These are phyloP conservation scores for Oryza meridionalis DNA, from an alignment of 176 grass and related monocot species.

Conservation along the genomic window DNA sequence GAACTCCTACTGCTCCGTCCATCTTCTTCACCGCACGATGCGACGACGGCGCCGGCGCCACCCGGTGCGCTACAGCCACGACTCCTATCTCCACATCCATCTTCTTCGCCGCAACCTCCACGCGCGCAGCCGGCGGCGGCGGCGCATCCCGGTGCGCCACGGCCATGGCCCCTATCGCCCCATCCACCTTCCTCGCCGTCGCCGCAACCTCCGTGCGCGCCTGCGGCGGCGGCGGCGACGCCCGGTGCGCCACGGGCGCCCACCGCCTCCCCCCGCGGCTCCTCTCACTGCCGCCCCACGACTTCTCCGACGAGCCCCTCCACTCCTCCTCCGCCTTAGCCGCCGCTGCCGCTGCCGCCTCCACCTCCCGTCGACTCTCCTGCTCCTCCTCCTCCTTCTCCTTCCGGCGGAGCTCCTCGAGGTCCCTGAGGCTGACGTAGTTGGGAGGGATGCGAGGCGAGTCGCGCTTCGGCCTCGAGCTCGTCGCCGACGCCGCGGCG, in stretches of 20 bases:
- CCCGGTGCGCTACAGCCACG: background rate
- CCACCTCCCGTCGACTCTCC: conserved; percentile 16
- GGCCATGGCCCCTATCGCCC: background rate
- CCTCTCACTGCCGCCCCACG: conserved; percentile 7
- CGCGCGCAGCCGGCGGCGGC: too few relatives aligned
- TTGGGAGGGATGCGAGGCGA: conserved; percentile 49
- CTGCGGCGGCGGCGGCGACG: background rate
- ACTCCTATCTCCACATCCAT: background rate
- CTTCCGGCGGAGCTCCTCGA: conserved; percentile 46
- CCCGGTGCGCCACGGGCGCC: conserved; percentile 2
- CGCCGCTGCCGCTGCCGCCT: background rate
- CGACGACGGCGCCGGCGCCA: background rate
- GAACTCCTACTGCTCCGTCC: background rate
- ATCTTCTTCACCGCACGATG: background rate
- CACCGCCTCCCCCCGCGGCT: background rate
- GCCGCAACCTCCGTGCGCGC: background rate
- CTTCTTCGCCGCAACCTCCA: background rate
- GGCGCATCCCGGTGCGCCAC: too few relatives aligned
- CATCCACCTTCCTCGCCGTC: background rate
- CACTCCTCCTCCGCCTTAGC: background rate
- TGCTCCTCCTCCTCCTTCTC: conserved; percentile 38
- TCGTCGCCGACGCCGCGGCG: conserved; percentile 16
- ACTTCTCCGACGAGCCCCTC: background rate
- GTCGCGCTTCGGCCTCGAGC: conserved; percentile 16
- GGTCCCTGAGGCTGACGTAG: conserved; percentile 55